Base-by-base conservation (phyloP, 2,329 filamentous ascomycete genomes). In the Fusarium proliferatum region DNA sequence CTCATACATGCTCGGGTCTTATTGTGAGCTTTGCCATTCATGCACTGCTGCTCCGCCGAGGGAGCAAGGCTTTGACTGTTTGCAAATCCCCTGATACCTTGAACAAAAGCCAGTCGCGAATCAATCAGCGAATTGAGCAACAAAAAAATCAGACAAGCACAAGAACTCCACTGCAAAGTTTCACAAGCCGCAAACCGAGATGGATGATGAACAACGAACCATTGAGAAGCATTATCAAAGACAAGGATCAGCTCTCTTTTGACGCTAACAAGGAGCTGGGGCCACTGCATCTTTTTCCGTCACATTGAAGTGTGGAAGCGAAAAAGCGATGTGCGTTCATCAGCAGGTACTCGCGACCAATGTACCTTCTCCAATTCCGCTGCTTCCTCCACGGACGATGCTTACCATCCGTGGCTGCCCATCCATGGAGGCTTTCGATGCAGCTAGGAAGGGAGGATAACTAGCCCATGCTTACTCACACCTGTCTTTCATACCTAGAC, bases 271-370 rank as follows among this genome's bases (percentile, higher is more conserved):
- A 26, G 64, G 63, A 74, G 71, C 71, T 74, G 64, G 68, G 63
- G 61, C 72, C 72, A 72, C 58, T 74, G 64, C 72, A 66, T 70
- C 67, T 74, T 74, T 67, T 66, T 51, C 67, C 36, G 69, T 67
- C 53, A 61, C 53, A 42, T 64, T 53, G 39, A 62, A 39, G 56
- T 9, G 43, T 23, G 30, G 41, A 64, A 59, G 60, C 53, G 52
- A 69, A 69, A 59, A 64, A 58, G 38, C 13, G 41, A 51, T 43
- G 34, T 41, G 45, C 56, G 45, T 23, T 60, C 33, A 39, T 60
- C 33, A 43, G 48, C 48, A 17, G 61, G 67, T 74, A 74, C 72
- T 67, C 72, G 13, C 28, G 21, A 41, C 33, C 19, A 15, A 73
- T 49, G 72, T 74, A 75, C 58, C 69, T 63, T 61, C 45, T 59